Evolutionary conservation across 805 yeast species (phyloP).

Genomic region (Naumovozyma baii): DNA sequence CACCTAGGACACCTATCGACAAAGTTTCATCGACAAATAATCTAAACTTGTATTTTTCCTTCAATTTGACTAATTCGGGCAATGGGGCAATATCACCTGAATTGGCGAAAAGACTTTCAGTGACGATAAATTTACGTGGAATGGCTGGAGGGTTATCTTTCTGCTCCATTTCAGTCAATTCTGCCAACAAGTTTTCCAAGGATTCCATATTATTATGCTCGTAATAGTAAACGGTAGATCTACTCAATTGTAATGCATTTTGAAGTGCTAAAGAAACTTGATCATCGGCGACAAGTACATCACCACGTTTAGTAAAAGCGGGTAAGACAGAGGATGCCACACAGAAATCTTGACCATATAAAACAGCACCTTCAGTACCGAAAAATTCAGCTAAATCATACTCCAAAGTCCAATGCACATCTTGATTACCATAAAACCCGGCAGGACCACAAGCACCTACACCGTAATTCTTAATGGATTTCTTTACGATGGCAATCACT

Average conservation of each 20-base stretch:
- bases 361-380: conserved; percentile 66
- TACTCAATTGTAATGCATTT: conserved; percentile 77
- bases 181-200: conserved; percentile 57
- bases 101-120: conserved; percentile 81
- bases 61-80: conserved; percentile 58
- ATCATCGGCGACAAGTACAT: conserved; percentile 78
- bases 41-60: conserved; percentile 74
- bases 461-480: conserved; percentile 60
- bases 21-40: conserved; percentile 79
- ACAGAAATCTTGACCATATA: conserved; percentile 88
- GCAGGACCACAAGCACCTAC: conserved; percentile 99
- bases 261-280: conserved; percentile 69
- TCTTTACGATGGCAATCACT: conserved; percentile 45
- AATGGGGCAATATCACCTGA: conserved; percentile 74
- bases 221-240: conserved; percentile 65
- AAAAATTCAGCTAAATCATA: conserved; percentile 65
- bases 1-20: conserved; percentile 80
- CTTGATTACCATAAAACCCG: conserved; percentile 93
- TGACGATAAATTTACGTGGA: conserved; percentile 82
- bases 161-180: conserved; percentile 47
- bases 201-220: conserved; percentile 86
- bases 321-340: conserved; percentile 85
- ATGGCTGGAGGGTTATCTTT: conserved; percentile 52
- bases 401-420: conserved; percentile 74
- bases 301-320: conserved; percentile 92